Base-by-base conservation (phyloP, 495 filamentous ascomycete species). In the Hypomontagnella submonticulosa region DNA sequence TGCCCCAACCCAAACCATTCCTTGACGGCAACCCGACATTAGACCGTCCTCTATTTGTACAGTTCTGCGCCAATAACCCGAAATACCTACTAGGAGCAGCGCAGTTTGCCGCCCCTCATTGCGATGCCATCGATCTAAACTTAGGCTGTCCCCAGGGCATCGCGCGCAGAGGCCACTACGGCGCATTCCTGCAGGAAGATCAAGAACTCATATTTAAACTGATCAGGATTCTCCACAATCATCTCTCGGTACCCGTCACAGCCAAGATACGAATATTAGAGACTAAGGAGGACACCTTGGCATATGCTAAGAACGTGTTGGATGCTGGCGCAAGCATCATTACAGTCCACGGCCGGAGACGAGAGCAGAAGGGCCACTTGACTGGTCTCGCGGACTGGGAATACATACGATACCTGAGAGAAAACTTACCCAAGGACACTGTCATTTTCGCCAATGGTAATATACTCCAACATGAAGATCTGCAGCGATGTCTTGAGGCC, bases 121-220 rank as follows among this genome's bases (percentile, higher is more conserved):
- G 93, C 73, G 95, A 99, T 71, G 95, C 93, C 2, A 90, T 99
- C 7, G 96, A 99, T 74, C 79, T 99, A 64, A 99, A 99, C 73
- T 84, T 99, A 1, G 95, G 95, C n/a, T 99, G 95, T 79, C 95
- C 95, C 1, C 95, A 99, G 71, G 93, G 93, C 1, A 99, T 99
- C 57, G 95, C 95, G 32, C 84, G 84, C 67, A 90, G 87, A 69
- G 95, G 95, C 4, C 88, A 91, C 70, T 99, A 99, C 71, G 95
- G 95, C 7, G 88, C 93, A 8, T 99, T 97, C 70, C 77, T 99
- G 38, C 95, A 99, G 71, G 95, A 99, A 74, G 90, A 98, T 59
- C 92, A 92, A 84, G 84, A 86, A 16, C 78, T 96, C 40, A 90
- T 99, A 49, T 88, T 87, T 64, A 80, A 80, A 5, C 77, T 99